Conservation (phyloP, 805 yeast species). For the Monosporozyma servazzii region DNA sequence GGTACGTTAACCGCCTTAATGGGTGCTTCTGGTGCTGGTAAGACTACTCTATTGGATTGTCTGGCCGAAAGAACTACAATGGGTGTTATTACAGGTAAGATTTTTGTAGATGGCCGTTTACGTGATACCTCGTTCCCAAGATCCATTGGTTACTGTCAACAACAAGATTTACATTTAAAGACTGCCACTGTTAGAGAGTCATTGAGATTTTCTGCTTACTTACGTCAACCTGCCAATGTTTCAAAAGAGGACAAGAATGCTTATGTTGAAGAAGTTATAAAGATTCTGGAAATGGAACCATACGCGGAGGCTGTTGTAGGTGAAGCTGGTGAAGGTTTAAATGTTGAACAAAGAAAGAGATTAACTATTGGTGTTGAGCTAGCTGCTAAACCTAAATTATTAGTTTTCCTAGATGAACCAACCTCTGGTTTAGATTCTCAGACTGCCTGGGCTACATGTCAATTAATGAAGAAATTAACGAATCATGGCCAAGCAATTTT, state of each 20-base stretch:
- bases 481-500: slow-evolving; percentile 54
- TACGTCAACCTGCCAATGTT: slow-evolving; percentile 52
- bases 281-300: slow-evolving; percentile 50
- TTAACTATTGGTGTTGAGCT: slow-evolving; percentile 59
- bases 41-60: slow-evolving; percentile 63
- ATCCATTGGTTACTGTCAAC: slow-evolving; percentile 66
- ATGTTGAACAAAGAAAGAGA: slow-evolving; percentile 55
- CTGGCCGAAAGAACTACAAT: slow-evolving; percentile 59
- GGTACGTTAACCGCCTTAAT: slow-evolving; percentile 71
- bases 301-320: slow-evolving; percentile 71
- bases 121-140: slow-evolving; percentile 52
- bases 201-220: slow-evolving; percentile 51
- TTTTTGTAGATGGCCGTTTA: slow-evolving; percentile 54
- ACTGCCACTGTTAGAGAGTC: slow-evolving; percentile 69
- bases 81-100: slow-evolving; percentile 63
- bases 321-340: slow-evolving; percentile 61
- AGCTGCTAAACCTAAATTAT: slow-evolving; percentile 54
- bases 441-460: slow-evolving; percentile 58
- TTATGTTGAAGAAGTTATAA: slow-evolving; percentile 58
- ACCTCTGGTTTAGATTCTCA: slow-evolving; percentile 64
- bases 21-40: slow-evolving; percentile 83
- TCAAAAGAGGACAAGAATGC: slow-evolving; percentile 48
- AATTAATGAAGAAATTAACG: slow-evolving; percentile 50
- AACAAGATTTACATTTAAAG: slow-evolving; percentile 61
- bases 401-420: slow-evolving; percentile 57